phyloP scores from a whole-genome alignment of 2,329 filamentous ascomycete species.

The Aspergillus floridensis region DNA sequence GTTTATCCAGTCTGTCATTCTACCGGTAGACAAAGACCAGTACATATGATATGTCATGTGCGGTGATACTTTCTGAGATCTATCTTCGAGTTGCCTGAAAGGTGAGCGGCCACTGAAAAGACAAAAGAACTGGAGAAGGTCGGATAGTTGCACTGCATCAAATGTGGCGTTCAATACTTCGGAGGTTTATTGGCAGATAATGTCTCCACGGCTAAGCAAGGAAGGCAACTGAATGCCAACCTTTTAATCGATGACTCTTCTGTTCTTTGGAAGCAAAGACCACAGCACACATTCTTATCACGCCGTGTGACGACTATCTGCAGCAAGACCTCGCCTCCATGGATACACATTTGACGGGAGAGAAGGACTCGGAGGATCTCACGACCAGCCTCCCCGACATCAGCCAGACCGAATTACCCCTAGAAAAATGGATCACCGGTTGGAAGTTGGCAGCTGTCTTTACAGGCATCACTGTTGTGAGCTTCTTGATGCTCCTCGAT shows the following conservation, averaged over 20 bases:
- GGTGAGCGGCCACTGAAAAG: no score
- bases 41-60: no score
- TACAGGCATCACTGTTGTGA: conserved; percentile 41
- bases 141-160: background rate
- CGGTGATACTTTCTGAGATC: no score
- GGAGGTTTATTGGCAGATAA: background rate
- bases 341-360: background rate
- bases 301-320: background rate
- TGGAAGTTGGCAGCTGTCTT: conserved; percentile 13
- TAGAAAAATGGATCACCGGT: background rate
- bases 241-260: background rate
- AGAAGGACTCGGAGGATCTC: background rate
- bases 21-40: no score
- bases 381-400: background rate
- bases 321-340: background rate
- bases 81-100: no score
- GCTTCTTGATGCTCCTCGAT: conserved; percentile 53
- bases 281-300: background rate
- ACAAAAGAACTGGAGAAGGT: background rate
- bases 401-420: background rate
- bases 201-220: background rate
- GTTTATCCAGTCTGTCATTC: no score
- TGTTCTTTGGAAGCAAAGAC: background rate
- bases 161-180: background rate
- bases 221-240: background rate